Percentiles rank a stretch among this genome's conserved stretches.
Conservation (phyloP, 352 stramenopile species). For the Globisporangium nagaii region DNA sequence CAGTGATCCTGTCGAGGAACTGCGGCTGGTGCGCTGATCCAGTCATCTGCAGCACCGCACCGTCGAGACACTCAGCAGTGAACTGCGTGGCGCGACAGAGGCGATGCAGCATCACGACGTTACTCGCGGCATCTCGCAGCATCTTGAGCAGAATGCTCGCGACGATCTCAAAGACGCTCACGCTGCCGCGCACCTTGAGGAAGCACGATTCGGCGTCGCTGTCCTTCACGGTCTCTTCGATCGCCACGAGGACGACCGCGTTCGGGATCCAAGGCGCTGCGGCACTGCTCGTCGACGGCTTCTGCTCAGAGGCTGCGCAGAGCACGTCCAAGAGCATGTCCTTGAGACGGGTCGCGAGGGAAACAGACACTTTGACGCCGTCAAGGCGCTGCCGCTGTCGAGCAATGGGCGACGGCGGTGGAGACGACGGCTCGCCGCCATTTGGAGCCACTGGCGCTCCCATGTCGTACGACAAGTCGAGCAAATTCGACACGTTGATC, state of each 20-base stretch:
- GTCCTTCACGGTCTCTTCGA: constrained; percentile 54
- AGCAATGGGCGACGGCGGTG: constrained; percentile 23
- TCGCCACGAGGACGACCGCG: constrained; percentile 38
- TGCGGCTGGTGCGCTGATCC: constrained; percentile 33
- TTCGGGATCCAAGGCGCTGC: constrained; percentile 14
- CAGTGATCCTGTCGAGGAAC: constrained; percentile 46
- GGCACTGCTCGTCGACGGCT: not conserved
- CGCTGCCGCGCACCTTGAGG: constrained; percentile 34
- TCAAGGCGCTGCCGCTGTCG: constrained; percentile 31
- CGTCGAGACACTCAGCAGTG: constrained; percentile 44
- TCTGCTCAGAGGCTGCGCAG: constrained; percentile 13
- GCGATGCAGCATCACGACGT: constrained; percentile 37
- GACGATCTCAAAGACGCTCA: constrained; percentile 59
- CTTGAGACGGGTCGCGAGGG: constrained; percentile 33
- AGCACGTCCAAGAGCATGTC: constrained; percentile 57
- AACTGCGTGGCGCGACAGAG: constrained; percentile 45
- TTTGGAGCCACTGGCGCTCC: not conserved
- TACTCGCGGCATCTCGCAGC: constrained; percentile 22
- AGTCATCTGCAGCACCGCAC: constrained; percentile 36
- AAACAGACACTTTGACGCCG: constrained; percentile 32
- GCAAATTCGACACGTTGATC: constrained; percentile 21
- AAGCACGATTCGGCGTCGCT: constrained; percentile 33
- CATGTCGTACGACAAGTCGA: constrained; percentile 55
- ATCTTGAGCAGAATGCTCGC: constrained; percentile 27
- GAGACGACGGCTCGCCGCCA: constrained; percentile 10